Evolutionary conservation across 768 basidiomycete species (phyloP).

Genomic region (Collybia nuda): DNA sequence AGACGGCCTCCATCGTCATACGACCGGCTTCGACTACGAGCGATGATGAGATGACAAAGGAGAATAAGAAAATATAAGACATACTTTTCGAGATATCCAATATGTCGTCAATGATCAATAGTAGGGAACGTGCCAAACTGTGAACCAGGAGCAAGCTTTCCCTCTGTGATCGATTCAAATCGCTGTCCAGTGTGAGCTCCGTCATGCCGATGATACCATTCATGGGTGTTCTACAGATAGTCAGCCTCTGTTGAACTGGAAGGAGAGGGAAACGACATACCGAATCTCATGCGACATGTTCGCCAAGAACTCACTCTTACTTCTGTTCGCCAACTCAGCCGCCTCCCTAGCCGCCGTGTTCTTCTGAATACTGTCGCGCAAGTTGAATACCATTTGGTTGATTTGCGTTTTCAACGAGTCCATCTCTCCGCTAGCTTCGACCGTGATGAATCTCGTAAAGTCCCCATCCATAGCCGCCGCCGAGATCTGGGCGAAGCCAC

Average conservation of each 20-base stretch:
- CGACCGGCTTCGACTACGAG: conserved; percentile 91
- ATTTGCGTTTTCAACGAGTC: conserved; percentile 98
- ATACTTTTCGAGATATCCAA: conserved; percentile 99
- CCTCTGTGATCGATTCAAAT: conserved; percentile 89
- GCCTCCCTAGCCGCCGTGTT: conserved; percentile 97
- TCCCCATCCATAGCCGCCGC: conserved; percentile 99
- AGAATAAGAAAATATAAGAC: conserved; percentile 27
- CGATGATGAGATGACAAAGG: conserved; percentile 10
- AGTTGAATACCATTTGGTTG: conserved; percentile 98
- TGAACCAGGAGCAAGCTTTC: conserved; percentile 96
- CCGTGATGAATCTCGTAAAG: conserved; percentile 98
- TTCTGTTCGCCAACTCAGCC: conserved; percentile 95
- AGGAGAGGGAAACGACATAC: conserved; percentile 43
- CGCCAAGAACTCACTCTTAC: conserved; percentile 97
- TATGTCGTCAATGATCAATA: conserved; percentile 98
- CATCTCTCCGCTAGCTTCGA: conserved; percentile 98
- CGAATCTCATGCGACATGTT: conserved; percentile 98
- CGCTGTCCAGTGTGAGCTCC: conserved; percentile 93
- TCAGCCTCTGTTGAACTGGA: conserved; percentile 5
- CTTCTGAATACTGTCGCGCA: conserved; percentile 96
- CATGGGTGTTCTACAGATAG: conserved; percentile 82
- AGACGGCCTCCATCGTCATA: conserved; percentile 99
- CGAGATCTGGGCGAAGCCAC: conserved; percentile 98
- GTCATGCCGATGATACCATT: conserved; percentile 99
- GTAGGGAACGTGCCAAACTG: conserved; percentile 86